phyloP scores from a whole-genome alignment of 2,329 filamentous ascomycete genomes.

The Xylariaceae sp. region DNA sequence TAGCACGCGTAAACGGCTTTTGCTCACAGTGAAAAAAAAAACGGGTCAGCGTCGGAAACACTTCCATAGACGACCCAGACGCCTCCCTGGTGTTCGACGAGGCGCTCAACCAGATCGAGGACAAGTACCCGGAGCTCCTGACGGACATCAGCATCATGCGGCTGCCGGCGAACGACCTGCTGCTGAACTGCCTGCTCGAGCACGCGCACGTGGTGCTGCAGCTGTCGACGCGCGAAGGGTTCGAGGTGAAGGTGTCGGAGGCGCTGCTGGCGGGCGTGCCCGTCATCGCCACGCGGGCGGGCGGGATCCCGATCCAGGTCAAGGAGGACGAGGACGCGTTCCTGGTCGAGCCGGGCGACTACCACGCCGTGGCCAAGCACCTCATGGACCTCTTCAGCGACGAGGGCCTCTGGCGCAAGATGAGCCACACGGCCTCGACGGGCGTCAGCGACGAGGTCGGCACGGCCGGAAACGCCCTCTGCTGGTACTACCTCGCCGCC shows the following conservation, averaged over 20 bases:
- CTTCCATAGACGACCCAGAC: slow-evolving; percentile 77
- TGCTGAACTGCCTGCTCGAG: slow-evolving; percentile 70
- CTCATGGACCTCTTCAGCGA: slow-evolving; percentile 63
- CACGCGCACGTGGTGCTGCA: slow-evolving; percentile 70
- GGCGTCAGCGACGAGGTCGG: slow-evolving; percentile 77
- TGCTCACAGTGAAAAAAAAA: no score
- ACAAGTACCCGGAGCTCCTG: slow-evolving; percentile 54
- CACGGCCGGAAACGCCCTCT: slow-evolving; percentile 71
- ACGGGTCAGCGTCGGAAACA: slow-evolving; percentile 52
- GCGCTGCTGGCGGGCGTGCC: slow-evolving; percentile 75
- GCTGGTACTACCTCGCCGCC: slow-evolving; percentile 72
- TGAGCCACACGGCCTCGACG: slow-evolving; percentile 57
- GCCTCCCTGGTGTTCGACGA: slow-evolving; percentile 66
- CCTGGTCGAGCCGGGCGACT: slow-evolving; percentile 66
- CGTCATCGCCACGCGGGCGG: slow-evolving; percentile 67
- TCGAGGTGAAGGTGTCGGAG: slow-evolving; percentile 83
- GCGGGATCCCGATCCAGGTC: slow-evolving; percentile 78
- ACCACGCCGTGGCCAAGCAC: slow-evolving; percentile 61
- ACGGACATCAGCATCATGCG: slow-evolving; percentile 69
- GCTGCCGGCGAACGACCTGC: slow-evolving; percentile 70
- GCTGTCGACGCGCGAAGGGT: slow-evolving; percentile 75
- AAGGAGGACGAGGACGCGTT: slow-evolving; percentile 67
- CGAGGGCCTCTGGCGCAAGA: slow-evolving; percentile 56
- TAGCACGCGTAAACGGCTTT: no score
- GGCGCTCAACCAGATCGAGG: slow-evolving; percentile 62